Conservation (phyloP, 805 yeast genomes). For the Suhomyces emberorum region DNA sequence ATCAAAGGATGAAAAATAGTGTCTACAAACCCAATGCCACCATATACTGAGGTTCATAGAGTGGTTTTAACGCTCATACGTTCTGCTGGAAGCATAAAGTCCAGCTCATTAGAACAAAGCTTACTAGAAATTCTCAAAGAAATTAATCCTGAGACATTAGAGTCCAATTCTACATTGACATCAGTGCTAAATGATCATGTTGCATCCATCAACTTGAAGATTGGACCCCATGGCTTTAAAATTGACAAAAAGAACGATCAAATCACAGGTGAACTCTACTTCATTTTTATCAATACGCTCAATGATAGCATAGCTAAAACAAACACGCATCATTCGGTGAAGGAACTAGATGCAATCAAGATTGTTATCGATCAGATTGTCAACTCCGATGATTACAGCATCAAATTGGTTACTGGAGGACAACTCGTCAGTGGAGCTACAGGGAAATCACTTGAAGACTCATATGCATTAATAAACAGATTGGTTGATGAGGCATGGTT, state of each 20-base stretch:
- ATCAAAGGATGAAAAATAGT: background rate
- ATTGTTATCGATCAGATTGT: constrained; percentile 45
- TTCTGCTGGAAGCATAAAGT: constrained; percentile 20
- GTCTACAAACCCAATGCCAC: background rate
- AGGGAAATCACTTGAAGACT: constrained; percentile 32
- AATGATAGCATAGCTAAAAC: constrained; percentile 40
- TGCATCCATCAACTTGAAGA: constrained; percentile 26
- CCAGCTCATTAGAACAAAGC: constrained; percentile 17
- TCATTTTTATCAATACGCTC: constrained; percentile 40
- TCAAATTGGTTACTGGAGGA: constrained; percentile 35
- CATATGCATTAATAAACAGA: constrained; percentile 35
- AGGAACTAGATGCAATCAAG: constrained; percentile 43
- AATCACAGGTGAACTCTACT: constrained; percentile 26
- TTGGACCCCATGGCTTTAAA: constrained; percentile 40
- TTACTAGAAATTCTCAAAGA: constrained; percentile 16
- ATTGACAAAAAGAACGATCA: constrained; percentile 41
- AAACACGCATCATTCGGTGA: constrained; percentile 31
- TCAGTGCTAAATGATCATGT: constrained; percentile 17
- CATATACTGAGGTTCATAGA: constrained; percentile 6
- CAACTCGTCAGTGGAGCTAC: constrained; percentile 24
- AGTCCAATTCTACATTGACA: constrained; percentile 3
- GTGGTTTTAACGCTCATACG: constrained; percentile 30
- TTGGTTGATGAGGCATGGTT: constrained; percentile 57
- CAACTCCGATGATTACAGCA: constrained; percentile 34
- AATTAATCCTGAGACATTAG: constrained; percentile 1